These are phyloP conservation scores for Cyclanthera cordifolia DNA, from an alignment of 306 rosid genomes.

Conservation along the genomic window DNA sequence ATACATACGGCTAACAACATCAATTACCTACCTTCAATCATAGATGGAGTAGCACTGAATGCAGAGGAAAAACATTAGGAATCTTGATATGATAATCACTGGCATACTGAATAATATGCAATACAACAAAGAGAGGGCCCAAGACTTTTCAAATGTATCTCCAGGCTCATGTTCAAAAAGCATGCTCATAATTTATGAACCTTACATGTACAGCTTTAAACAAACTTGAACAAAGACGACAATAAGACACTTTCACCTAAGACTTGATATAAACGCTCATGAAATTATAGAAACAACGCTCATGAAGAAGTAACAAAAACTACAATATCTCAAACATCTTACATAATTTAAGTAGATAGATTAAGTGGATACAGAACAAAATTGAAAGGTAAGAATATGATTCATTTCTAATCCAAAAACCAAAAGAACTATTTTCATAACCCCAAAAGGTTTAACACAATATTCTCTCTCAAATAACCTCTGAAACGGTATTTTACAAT, in stretches of 20 bases:
- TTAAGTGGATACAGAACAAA: neutral
- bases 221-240: neutral
- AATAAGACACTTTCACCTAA: neutral
- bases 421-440: neutral
- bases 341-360: neutral
- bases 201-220: neutral
- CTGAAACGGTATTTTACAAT: neutral
- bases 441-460: neutral
- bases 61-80: neutral
- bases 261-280: neutral
- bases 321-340: neutral
- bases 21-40: neutral
- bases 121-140: neutral
- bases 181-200: neutral
- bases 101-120: neutral
- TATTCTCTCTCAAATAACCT: neutral
- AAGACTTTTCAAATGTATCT: neutral
- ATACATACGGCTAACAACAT: neutral
- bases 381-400: neutral
- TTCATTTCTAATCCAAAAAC: neutral
- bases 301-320: neutral
- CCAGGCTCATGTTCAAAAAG: conserved; percentile 1
- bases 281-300: neutral
- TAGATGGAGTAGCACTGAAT: neutral
- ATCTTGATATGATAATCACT: neutral